phyloP scores from a whole-genome alignment of 2,329 filamentous ascomycete genomes.

The Neoarthrinium moseri region DNA sequence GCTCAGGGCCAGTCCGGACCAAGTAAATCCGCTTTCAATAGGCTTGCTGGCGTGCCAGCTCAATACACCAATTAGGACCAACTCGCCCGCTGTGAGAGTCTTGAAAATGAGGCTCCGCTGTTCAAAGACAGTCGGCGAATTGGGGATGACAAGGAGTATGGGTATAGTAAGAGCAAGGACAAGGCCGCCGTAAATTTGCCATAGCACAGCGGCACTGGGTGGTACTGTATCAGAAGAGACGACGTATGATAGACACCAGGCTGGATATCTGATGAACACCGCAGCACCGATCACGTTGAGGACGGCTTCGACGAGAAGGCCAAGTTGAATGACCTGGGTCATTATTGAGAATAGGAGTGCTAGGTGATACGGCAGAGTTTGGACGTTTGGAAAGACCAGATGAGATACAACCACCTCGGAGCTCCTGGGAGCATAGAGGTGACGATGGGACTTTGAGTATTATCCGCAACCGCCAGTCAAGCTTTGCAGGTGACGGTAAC shows the following conservation, averaged over 20 bases:
- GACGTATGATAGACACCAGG: conserved; percentile 18
- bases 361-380: no score
- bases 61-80: conserved; percentile 15
- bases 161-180: conserved; percentile 19
- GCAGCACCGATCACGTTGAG: conserved; percentile 18
- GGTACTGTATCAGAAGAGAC: conserved; percentile 12
- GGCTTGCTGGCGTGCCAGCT: conserved; percentile 11
- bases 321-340: conserved; percentile 16
- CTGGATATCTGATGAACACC: conserved; percentile 16
- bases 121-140: conserved; percentile 14
- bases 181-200: conserved; percentile 19
- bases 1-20: background rate
- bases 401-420: no score
- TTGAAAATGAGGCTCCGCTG: conserved; percentile 17
- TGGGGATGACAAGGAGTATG: conserved; percentile 14
- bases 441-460: no score
- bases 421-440: no score
- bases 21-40: conserved; percentile 13
- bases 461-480: no score
- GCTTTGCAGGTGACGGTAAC: no score
- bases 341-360: no score
- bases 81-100: conserved; percentile 19
- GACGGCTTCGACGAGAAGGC: conserved; percentile 16
- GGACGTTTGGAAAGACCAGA: no score
- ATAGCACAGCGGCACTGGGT: conserved; percentile 15